A percentile compares a stretch with the other conserved stretches of the same genome.
Evolutionary conservation across 106 monocot species (phyloP).

Genomic region (Allium cepa): DNA sequence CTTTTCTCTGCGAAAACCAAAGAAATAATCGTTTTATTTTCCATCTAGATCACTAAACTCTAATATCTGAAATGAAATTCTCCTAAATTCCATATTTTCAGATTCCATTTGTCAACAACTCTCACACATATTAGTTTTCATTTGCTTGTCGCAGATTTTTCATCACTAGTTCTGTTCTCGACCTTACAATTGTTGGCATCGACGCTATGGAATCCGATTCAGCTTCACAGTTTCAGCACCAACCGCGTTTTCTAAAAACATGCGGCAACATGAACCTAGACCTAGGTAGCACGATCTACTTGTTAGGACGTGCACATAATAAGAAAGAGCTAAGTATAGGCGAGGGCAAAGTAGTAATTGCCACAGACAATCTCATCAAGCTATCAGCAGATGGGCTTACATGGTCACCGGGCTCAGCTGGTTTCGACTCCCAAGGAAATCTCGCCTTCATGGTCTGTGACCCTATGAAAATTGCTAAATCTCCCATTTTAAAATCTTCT

Average conservation of each 20-base stretch:
- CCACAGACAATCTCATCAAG: conserved; percentile 94
- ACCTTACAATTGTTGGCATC: conserved; percentile 90
- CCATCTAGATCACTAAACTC: too few species aligned
- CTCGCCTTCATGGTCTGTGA: conserved; percentile 97
- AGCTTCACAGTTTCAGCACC: conserved; percentile 39
- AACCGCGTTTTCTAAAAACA: conserved; percentile 65
- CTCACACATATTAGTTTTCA: too few species aligned
- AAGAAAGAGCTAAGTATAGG: conserved; percentile 56
- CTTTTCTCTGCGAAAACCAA: too few species aligned
- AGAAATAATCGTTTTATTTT: too few species aligned
- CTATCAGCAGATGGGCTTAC: conserved; percentile 57
- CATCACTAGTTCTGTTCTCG: conserved; percentile 91
- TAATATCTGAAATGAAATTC: too few species aligned
- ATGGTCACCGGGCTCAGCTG: conserved; percentile 88
- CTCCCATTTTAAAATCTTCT: conserved; percentile 61
- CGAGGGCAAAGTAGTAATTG: conserved; percentile 80
- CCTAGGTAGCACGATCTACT: conserved; percentile 57
- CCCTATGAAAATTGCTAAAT: conserved; percentile 90
- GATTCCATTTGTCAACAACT: too few species aligned
- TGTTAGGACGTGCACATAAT: conserved; percentile 42
- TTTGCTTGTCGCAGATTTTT: conserved; percentile 61
- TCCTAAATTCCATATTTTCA: too few species aligned
- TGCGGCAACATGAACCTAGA: conserved; percentile 57
- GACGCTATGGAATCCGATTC: conserved; percentile 53
- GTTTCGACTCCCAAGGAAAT: conserved; percentile 88